Base-by-base conservation (phyloP, 2,329 filamentous ascomycete species). In the Stemphylium vesicarium region DNA sequence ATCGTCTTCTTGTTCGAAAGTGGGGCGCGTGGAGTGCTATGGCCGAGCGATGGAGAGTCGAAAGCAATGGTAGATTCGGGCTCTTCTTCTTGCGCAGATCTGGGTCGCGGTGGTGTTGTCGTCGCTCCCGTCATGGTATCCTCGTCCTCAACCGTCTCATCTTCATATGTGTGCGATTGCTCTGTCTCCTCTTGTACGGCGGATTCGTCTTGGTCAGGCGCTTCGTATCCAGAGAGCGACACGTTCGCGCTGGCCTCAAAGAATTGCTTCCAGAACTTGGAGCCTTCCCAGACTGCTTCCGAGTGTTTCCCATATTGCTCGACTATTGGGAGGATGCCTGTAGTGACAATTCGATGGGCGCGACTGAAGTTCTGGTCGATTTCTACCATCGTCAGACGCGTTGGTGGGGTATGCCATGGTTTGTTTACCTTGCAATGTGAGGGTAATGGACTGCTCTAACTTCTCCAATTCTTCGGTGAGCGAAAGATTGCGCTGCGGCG, bases 241-340 rank as follows among this genome's bases (percentile, higher is more conserved):
- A 99, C 94, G 70, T 99, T 98, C 73, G 95, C 95, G 42, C 93
- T 96, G 32, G 95, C 92, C 79, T 99, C 95, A 77, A 99, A 99
- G 81, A 99, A 99, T 80, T 98, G 93, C 78, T 99, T 99, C 95
- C 95, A 99, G 78, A 99, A 99, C 90, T 96, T 96, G 50, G 94
- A 96, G 18, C 93, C 92, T 67, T 98, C 93, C 95, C 95, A 99
- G 2, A 99, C 94, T 43, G 92, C 87, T 60, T 88, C 89, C 1
- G 95, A 98, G 72, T 98, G 90, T 63, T 96, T 92, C 40, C 91
- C 91, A 77, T 99, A 99, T 71, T 96, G 89, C 74, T 98, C 94
- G 16, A 99, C 92, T 1, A 97, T 84, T 1, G 95, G 95, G 3
- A 99, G 79, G 50, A 99, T 97, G 72, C 88, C 96, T 1, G 90